A percentile compares a stretch with the other conserved stretches of the same genome.
phyloP scores from a whole-genome alignment of 2,329 filamentous ascomycete genomes.

The Arthrobotrys entomopaga region DNA sequence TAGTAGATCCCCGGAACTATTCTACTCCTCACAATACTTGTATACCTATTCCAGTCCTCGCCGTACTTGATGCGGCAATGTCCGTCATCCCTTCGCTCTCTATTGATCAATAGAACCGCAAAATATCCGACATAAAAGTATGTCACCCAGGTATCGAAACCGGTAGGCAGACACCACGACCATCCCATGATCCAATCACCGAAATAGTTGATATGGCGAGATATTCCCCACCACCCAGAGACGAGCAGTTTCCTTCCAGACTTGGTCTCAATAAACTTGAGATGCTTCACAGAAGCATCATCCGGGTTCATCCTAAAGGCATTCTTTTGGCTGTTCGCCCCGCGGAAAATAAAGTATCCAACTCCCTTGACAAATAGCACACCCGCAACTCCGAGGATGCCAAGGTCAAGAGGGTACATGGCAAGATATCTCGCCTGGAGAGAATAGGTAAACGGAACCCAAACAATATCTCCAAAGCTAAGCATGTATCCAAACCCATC shows the following conservation, averaged over 20 bases:
- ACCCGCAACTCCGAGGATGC: slow-evolving; percentile 71
- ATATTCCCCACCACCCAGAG: slow-evolving; percentile 91
- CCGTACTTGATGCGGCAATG: slow-evolving; percentile 94
- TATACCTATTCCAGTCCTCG: slow-evolving; percentile 89
- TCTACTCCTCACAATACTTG: slow-evolving; percentile 79
- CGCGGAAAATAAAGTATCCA: slow-evolving; percentile 92
- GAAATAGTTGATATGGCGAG: slow-evolving; percentile 94
- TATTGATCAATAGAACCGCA: slow-evolving; percentile 83
- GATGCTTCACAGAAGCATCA: slow-evolving; percentile 79
- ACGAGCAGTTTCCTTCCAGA: slow-evolving; percentile 82
- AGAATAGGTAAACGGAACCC: slow-evolving; percentile 91
- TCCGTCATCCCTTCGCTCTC: slow-evolving; percentile 85
- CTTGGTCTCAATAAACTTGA: slow-evolving; percentile 86
- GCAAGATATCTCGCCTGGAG: slow-evolving; percentile 86
- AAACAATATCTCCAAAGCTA: slow-evolving; percentile 88
- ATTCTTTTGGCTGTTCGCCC: slow-evolving; percentile 96
- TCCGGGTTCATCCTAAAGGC: slow-evolving; percentile 86
- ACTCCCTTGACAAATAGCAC: slow-evolving; percentile 74
- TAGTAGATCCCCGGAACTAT: slow-evolving; percentile 89
- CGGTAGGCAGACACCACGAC: slow-evolving; percentile 89
- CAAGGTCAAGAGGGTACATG: slow-evolving; percentile 82
- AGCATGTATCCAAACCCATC: slow-evolving; percentile 98
- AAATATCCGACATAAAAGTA: slow-evolving; percentile 98
- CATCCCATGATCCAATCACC: slow-evolving; percentile 95
- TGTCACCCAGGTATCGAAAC: slow-evolving; percentile 86